A percentile compares a stretch with the other conserved stretches of the same genome.
These are phyloP conservation scores for Jackrogersella multiformis DNA, from an alignment of 495 filamentous ascomycete genomes.

Conservation along the genomic window DNA sequence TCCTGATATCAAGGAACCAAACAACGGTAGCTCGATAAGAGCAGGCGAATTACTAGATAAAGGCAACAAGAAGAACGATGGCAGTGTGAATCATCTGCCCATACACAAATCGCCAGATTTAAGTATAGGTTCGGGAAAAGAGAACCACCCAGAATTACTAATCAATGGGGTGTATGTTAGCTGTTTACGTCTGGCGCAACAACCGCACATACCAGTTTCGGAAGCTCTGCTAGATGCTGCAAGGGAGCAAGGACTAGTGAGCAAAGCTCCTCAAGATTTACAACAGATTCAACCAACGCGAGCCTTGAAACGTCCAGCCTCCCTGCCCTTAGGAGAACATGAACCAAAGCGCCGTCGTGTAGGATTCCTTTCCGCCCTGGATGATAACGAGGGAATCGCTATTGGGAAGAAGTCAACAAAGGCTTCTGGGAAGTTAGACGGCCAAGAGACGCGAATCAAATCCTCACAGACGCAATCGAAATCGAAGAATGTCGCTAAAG, in stretches of 20 bases:
- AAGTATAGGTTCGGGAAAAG: constrained; percentile 1
- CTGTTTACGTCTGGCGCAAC: constrained; percentile 34
- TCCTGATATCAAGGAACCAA: neutral
- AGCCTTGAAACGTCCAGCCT: constrained; percentile 26
- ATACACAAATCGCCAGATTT: neutral
- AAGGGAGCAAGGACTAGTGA: constrained; percentile 50
- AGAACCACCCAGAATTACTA: constrained; percentile 9
- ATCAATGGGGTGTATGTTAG: constrained; percentile 38
- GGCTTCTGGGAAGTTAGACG: neutral
- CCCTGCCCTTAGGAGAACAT: constrained; percentile 12
- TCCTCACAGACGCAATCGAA: constrained; percentile 41
- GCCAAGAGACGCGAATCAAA: neutral
- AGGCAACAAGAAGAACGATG: neutral
- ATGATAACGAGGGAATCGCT: neutral
- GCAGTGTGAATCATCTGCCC: neutral
- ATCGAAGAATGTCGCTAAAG: constrained; percentile 30
- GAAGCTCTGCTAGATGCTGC: constrained; percentile 36
- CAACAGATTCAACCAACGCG: constrained; percentile 10
- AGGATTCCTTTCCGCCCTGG: constrained; percentile 15
- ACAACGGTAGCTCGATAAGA: neutral
- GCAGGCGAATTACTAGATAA: neutral
- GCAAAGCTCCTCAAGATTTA: constrained; percentile 30
- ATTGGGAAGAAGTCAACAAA: constrained; percentile 1
- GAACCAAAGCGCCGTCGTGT: constrained; percentile 41
- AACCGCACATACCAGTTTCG: constrained; percentile 31